Percentiles rank a stretch among this genome's conserved stretches.
phyloP scores from a whole-genome alignment of 2,329 filamentous ascomycete genomes.

The Biscogniauxia mediterranea region DNA sequence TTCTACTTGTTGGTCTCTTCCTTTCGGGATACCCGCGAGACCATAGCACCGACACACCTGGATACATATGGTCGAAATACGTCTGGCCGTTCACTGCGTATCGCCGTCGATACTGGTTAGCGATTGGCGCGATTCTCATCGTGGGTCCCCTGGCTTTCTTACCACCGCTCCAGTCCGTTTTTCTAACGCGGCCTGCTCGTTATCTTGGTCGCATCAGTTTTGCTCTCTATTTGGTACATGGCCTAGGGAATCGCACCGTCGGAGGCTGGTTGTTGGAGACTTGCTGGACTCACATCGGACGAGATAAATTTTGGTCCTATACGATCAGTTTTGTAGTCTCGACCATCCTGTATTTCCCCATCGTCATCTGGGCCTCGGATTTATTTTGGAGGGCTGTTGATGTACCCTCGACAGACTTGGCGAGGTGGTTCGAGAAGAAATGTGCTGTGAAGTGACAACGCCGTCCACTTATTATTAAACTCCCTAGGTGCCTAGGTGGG shows the following conservation, averaged over 20 bases:
- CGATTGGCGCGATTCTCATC: conserved; percentile 36
- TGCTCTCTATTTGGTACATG: conserved; percentile 58
- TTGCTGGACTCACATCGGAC: conserved; percentile 34
- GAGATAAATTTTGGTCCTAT: conserved; percentile 28
- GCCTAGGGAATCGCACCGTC: conserved; percentile 35
- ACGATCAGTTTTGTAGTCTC: conserved; percentile 26
- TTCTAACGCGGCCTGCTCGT: conserved; percentile 40
- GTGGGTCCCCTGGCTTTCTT: conserved; percentile 30
- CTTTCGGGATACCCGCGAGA: conserved; percentile 31
- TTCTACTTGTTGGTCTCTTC: conserved; percentile 26
- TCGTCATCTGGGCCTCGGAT: conserved; percentile 52
- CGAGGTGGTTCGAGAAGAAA: conserved; percentile 28
- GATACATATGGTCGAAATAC: conserved; percentile 29
- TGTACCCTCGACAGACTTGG: conserved; percentile 28
- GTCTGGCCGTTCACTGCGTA: conserved; percentile 31
- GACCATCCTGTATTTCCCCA: conserved; percentile 25
- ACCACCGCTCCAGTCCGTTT: conserved; percentile 24
- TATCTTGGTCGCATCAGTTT: conserved; percentile 58
- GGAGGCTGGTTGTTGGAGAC: conserved; percentile 26
- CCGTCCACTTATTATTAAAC: neutral
- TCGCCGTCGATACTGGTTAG: conserved; percentile 32
- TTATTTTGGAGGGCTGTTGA: conserved; percentile 41
- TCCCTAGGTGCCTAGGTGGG: neutral
- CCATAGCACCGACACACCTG: conserved; percentile 25
- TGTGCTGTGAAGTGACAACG: conserved; percentile 17